Conservation (phyloP, 1,284 basidiomycete species). For the Sparassis latifolia region DNA sequence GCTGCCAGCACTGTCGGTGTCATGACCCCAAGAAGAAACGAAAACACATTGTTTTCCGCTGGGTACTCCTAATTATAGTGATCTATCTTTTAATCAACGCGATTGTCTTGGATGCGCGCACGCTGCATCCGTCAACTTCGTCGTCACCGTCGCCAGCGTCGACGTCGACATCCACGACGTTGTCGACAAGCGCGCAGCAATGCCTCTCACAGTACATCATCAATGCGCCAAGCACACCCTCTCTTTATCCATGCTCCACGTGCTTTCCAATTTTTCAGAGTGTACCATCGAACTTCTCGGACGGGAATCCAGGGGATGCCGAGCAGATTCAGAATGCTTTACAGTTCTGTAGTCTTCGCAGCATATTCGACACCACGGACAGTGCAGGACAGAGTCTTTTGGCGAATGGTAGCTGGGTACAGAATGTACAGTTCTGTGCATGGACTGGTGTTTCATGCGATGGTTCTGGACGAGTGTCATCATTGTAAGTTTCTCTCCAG, state of each 20-base stretch:
- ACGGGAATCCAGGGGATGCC: slow-evolving; percentile 25
- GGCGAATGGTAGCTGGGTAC: slow-evolving; percentile 40
- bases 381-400: slow-evolving; percentile 32
- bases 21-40: slow-evolving; percentile 19
- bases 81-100: slow-evolving; percentile 36
- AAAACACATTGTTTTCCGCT: slow-evolving; percentile 24
- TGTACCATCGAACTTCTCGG: slow-evolving; percentile 31
- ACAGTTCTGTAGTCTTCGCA: slow-evolving; percentile 46
- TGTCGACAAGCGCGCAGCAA: slow-evolving; percentile 35
- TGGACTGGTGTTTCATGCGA: slow-evolving; percentile 45
- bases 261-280: slow-evolving; percentile 37
- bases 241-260: slow-evolving; percentile 40
- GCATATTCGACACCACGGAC: slow-evolving; percentile 39
- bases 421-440: slow-evolving; percentile 39
- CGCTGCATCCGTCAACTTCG: slow-evolving; percentile 18
- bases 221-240: slow-evolving; percentile 38
- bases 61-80: slow-evolving; percentile 28
- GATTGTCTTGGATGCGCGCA: slow-evolving; percentile 34
- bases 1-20: slow-evolving; percentile 25
- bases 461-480: slow-evolving; percentile 33
- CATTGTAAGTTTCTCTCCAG: slow-evolving; percentile 31
- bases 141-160: slow-evolving; percentile 10
- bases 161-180: slow-evolving; percentile 17
- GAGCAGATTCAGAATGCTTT: slow-evolving; percentile 30
- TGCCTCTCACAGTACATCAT: slow-evolving; percentile 43